These are phyloP conservation scores for Cyberlindnera samutprakarnensis DNA, from an alignment of 805 yeast species.

Conservation along the genomic window DNA sequence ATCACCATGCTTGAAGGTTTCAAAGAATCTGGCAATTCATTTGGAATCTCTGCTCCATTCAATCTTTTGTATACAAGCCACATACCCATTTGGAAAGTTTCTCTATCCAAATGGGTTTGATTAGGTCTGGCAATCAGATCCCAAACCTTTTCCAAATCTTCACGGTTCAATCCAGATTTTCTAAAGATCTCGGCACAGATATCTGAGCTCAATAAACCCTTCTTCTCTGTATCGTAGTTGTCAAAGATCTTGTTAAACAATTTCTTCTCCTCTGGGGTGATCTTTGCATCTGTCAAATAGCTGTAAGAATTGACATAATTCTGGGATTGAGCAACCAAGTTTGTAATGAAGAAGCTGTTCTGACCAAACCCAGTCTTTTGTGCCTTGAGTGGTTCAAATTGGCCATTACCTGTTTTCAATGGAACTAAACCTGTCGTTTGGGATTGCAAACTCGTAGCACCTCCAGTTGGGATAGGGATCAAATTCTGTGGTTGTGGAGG, in stretches of 20 bases:
- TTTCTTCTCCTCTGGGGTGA: slow-evolving; percentile 75
- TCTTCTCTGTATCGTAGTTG: slow-evolving; percentile 73
- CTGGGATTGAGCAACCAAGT: slow-evolving; percentile 60
- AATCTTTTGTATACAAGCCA: slow-evolving; percentile 86
- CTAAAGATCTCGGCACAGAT: slow-evolving; percentile 82
- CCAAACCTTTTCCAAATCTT: slow-evolving; percentile 91
- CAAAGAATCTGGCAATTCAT: slow-evolving; percentile 77
- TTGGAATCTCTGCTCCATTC: slow-evolving; percentile 80
- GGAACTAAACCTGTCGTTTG: slow-evolving; percentile 50
- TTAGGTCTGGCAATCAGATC: slow-evolving; percentile 77
- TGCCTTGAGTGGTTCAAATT: slow-evolving; percentile 27
- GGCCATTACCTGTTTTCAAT: slow-evolving; percentile 1
- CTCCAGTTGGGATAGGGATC: slow-evolving; percentile 19
- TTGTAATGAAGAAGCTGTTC: slow-evolving; percentile 29
- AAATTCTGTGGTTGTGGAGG: slow-evolving; percentile 9
- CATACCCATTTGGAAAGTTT: slow-evolving; percentile 96
- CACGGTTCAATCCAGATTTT: slow-evolving; percentile 81
- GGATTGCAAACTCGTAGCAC: slow-evolving; percentile 26
- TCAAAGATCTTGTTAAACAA: slow-evolving; percentile 84
- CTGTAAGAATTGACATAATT: slow-evolving; percentile 24
- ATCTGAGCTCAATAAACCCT: slow-evolving; percentile 74
- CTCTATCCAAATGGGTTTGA: slow-evolving; percentile 79
- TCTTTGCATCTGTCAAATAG: slow-evolving; percentile 31
- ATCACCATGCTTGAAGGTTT: slow-evolving; percentile 81
- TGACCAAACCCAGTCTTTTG: slow-evolving; percentile 40